Evolutionary conservation across 1,139 yeast genomes (phyloP), one percentile per base, ranked within the genome.

Genomic region (Suhomyces kunorum): DNA sequence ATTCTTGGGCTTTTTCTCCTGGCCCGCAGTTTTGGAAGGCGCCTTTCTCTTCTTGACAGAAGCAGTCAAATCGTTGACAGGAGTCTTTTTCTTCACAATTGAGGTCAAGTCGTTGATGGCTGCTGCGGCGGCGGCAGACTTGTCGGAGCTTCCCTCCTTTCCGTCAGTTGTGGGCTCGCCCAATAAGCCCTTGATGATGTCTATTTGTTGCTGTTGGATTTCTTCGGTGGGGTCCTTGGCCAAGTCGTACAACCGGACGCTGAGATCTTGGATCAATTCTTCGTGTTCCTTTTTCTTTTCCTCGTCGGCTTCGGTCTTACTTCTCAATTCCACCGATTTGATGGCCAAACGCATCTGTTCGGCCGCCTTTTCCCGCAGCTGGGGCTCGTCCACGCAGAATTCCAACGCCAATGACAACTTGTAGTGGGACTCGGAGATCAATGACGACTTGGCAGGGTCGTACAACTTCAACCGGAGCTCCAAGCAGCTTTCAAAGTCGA

Each of bases 401-500:
- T 89, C 96, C 44, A 79, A 68, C 0, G 96, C 95, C 36, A 89
- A 68, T 0, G 95, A 84, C 28, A 87, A 68, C 61, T 88, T 88
- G 64, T 83, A 87, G 60, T 87, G 87, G 0, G 89, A 83, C 55
- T 88, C 96, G 3, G 92, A 81, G 7, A 88, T 70, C 27, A 81
- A 64, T 2, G 85, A 72, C 1, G 87, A 78, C 6, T 67, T 61
- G n/a, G 61, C 61, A 13, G 74, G 61, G 40, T 60, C 59, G 54
- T 75, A 81, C 27, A 87, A 63, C 45, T 78, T 67, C 35, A 67
- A 55, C 56, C 90, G 76, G 36, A 85, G 63, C 15, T 74, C 64
- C 31, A 86, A 71, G 38, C 87, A 71, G 11, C 74, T 64, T 34
- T 69, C 65, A 42, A 87, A 76, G 58, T 89, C 96, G 17, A 64